A percentile compares a stretch with the other conserved stretches of the same genome.
phyloP scores from a whole-genome alignment of 2,329 filamentous ascomycete species.

The Arthrinium puccinioides region DNA sequence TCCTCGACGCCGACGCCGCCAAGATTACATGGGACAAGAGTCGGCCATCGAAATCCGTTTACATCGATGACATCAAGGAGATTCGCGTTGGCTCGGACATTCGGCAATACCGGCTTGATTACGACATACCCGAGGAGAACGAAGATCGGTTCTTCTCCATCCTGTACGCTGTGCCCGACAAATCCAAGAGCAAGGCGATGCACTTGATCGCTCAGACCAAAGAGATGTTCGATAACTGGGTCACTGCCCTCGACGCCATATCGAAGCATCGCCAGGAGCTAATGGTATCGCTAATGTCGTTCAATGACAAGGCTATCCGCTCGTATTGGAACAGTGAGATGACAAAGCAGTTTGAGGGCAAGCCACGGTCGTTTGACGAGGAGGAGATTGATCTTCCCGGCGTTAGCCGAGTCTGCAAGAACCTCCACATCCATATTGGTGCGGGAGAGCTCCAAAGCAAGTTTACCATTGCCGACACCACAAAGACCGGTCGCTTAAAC shows the following conservation, averaged over 20 bases:
- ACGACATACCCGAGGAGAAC: constrained; percentile 58
- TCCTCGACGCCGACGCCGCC: constrained; percentile 74
- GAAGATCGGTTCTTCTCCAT: constrained; percentile 83
- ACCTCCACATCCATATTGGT: constrained; percentile 86
- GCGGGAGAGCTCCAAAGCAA: constrained; percentile 64
- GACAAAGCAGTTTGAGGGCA: constrained; percentile 55
- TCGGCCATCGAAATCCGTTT: constrained; percentile 75
- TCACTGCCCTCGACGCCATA: constrained; percentile 73
- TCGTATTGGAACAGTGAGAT: constrained; percentile 85
- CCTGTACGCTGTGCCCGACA: constrained; percentile 72
- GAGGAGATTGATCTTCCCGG: constrained; percentile 71
- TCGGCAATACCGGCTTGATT: constrained; percentile 82
- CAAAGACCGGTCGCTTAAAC: constrained; percentile 58
- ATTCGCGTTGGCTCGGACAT: constrained; percentile 79
- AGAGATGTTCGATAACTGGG: constrained; percentile 71
- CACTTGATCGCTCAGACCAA: constrained; percentile 77
- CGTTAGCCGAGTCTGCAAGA: constrained; percentile 78
- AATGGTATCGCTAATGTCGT: constrained; percentile 83
- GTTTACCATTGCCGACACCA: constrained; percentile 67
- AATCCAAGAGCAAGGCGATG: constrained; percentile 77
- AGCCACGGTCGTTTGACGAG: constrained; percentile 43
- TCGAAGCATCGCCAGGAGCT: constrained; percentile 80
- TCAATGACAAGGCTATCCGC: constrained; percentile 73
- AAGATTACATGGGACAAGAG: constrained; percentile 83
- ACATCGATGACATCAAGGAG: constrained; percentile 92